Evolutionary conservation across 805 yeast genomes (phyloP), one percentile per base, ranked within the genome.

Genomic region (Candida railenensis): DNA sequence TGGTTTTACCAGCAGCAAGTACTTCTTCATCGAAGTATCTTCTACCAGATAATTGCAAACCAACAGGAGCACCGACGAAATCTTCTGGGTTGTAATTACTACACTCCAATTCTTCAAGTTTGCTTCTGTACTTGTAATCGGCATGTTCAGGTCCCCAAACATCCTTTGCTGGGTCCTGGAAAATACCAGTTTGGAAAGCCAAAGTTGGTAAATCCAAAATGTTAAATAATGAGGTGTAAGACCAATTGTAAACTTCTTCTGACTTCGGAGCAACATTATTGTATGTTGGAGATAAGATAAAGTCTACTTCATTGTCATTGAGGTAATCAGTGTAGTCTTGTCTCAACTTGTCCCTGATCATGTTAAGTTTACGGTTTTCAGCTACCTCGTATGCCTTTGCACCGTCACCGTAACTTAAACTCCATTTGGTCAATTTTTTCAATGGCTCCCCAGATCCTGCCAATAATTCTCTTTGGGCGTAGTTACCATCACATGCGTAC

Each of bases 151-250:
- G 62, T 39, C 71, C 81, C 68, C 78, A 76, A 34, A 63, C 53
- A 59, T 84, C 90, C 34, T 75, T 50, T 4, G 51, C 49, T 25
- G 83, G 79, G 60, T 83, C 87, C 57, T 76, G 86, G 52, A 62
- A 68, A 52, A 82, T 64, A 8, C 87, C 81, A 3, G 88, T 76
- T 55, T 86, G 89, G 66, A 81, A 70, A 1, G 76, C 73, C 49
- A 83, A 78, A 34, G 83, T 79, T 37, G 95, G 90, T 57, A 80
- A 73, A 62, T 87, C 95, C 51, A 85, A 63, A 48, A 86, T 59
- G 66, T 87, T 87, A 79, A 82, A 87, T 51, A 85, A 73, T 2
- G 89, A 68, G 4, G 92, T 85, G 71, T 87, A 87, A 3, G 91
- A 86, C 91, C 94, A 87, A 65, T 85, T 85, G 61, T 77, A 79